Conservation (phyloP, 495 filamentous ascomycete species). For the Podospora pseudopauciseta region DNA sequence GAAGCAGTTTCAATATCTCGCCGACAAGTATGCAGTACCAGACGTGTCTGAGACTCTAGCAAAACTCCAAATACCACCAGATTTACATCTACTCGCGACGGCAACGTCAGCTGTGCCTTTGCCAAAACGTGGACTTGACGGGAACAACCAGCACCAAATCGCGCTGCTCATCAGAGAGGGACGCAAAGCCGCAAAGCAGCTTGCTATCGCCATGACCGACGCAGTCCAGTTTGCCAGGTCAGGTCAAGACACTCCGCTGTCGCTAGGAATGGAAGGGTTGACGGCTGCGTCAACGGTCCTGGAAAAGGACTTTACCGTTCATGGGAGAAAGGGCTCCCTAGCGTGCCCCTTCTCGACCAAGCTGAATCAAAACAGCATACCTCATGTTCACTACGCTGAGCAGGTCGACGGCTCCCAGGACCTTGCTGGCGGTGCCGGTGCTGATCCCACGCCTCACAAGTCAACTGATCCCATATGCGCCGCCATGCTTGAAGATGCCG, state of each 20-base stretch:
- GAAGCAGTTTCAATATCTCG: constrained; percentile 50
- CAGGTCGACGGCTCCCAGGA: constrained; percentile 27
- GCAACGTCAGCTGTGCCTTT: constrained; percentile 49
- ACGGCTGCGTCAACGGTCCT: constrained; percentile 53
- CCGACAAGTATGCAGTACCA: constrained; percentile 55
- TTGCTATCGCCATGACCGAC: constrained; percentile 41
- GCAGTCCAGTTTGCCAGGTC: constrained; percentile 37
- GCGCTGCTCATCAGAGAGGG: constrained; percentile 54
- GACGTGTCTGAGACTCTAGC: constrained; percentile 52
- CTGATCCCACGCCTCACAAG: constrained; percentile 40
- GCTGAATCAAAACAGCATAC: constrained; percentile 25
- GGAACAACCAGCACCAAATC: constrained; percentile 49
- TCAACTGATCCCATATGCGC: constrained; percentile 58
- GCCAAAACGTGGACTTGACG: constrained; percentile 39
- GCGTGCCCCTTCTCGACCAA: constrained; percentile 56
- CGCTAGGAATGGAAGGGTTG: constrained; percentile 36
- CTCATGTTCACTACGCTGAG: constrained; percentile 7
- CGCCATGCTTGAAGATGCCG: constrained; percentile 52
- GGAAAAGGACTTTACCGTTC: constrained; percentile 63
- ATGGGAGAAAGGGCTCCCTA: constrained; percentile 57
- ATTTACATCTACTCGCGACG: constrained; percentile 42
- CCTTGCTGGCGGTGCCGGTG: constrained; percentile 16
- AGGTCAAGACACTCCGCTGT: constrained; percentile 39
- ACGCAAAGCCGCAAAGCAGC: constrained; percentile 44
- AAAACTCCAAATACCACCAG: constrained; percentile 54